phyloP scores from a whole-genome alignment of 2,329 filamentous ascomycete genomes.

The Venturiaceae sp. region DNA sequence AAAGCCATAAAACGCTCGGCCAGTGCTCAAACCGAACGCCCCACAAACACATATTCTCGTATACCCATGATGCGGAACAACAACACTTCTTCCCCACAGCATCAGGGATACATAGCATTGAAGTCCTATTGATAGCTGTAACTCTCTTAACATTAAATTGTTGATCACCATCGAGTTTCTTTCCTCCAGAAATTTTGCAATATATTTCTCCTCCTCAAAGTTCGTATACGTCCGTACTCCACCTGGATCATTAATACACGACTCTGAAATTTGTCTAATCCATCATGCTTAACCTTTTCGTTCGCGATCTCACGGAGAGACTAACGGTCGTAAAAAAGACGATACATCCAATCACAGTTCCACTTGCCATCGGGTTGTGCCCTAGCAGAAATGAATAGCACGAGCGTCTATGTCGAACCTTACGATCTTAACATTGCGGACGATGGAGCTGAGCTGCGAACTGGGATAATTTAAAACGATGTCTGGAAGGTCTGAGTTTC shows the following conservation, averaged over 20 bases:
- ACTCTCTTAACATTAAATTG: neutral
- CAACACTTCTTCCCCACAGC: neutral
- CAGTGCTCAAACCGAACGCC: neutral
- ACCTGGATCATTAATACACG: neutral
- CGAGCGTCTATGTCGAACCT: neutral
- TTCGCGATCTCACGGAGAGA: neutral
- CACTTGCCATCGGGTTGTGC: neutral
- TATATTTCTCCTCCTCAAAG: neutral
- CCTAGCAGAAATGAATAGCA: neutral
- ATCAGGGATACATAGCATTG: too few species aligned
- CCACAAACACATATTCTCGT: neutral
- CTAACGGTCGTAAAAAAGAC: neutral
- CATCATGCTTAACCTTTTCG: neutral
- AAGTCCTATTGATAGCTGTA: neutral
- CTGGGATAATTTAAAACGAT: neutral
- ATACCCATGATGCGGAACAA: neutral
- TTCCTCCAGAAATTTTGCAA: neutral
- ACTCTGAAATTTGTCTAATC: neutral
- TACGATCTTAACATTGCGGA: neutral
- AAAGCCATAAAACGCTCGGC: slow-evolving; percentile 3
- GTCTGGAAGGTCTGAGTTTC: neutral
- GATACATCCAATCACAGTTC: neutral
- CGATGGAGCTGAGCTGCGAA: neutral
- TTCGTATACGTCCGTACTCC: neutral
- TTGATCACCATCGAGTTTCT: neutral